phyloP scores from a whole-genome alignment of 371 early-diverging fungal genomes.

The Mortierella sp. region DNA sequence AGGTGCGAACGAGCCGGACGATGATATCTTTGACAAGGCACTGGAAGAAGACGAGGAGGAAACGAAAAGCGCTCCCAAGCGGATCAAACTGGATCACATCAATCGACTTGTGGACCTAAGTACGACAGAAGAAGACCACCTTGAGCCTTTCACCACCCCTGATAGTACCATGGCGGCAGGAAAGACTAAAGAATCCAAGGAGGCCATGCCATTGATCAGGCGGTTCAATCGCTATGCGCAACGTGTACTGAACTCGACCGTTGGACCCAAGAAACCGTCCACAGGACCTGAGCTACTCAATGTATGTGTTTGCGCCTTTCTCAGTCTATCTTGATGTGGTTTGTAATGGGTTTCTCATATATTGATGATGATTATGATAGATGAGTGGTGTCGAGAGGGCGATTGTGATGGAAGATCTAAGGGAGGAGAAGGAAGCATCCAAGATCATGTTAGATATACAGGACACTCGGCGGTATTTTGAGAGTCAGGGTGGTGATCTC shows the following conservation, averaged over 20 bases:
- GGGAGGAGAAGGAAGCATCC: conserved; percentile 60
- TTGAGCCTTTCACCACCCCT: conserved; percentile 75
- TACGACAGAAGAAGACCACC: conserved; percentile 83
- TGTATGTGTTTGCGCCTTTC: conserved; percentile 12
- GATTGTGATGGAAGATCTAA: conserved; percentile 73
- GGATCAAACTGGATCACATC: conserved; percentile 62
- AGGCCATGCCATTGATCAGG: conserved; percentile 84
- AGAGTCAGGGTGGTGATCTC: conserved; percentile 70
- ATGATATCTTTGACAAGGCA: conserved; percentile 88
- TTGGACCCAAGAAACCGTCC: conserved; percentile 31
- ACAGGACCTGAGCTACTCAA: conserved; percentile 21
- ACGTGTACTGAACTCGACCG: conserved; percentile 70
- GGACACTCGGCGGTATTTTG: conserved; percentile 81
- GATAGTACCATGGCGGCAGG: conserved; percentile 93
- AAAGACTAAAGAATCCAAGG: conserved; percentile 55
- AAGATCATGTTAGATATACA: conserved; percentile 74
- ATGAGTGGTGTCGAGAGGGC: conserved; percentile 63
- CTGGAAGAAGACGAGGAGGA: conserved; percentile 84
- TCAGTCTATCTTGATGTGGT: too few relatives aligned
- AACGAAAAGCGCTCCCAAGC: conserved; percentile 58
- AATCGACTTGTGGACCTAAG: conserved; percentile 82
- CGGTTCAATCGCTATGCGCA: conserved; percentile 92
- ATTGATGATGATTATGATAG: conserved; percentile 20
- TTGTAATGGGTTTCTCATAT: too few relatives aligned
- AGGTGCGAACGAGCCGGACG: conserved; percentile 70